phyloP scores from a whole-genome alignment of 345 rosid genomes.

The Eucalyptus paniculata region DNA sequence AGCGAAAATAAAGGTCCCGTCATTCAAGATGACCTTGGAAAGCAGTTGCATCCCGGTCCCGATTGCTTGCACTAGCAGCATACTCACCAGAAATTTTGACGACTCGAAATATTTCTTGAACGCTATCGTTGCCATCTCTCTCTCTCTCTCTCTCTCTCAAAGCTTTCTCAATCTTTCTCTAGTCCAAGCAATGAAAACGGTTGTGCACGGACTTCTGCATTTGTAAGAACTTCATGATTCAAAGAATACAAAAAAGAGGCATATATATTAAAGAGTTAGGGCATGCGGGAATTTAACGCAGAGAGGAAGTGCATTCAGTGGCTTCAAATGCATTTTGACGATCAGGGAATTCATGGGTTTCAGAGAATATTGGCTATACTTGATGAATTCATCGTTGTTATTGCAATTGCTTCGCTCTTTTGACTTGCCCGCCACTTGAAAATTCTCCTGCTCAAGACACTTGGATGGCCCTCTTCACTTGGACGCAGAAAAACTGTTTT shows the following conservation, averaged over 20 bases:
- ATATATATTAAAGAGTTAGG: neutral
- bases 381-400: neutral
- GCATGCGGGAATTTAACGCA: neutral
- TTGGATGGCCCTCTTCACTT: neutral
- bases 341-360: neutral
- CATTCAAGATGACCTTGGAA: constrained; percentile 9
- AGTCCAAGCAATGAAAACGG: neutral
- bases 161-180: neutral
- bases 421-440: neutral
- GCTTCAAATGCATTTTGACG: neutral
- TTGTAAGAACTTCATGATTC: neutral
- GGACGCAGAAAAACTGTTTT: neutral
- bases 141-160: neutral
- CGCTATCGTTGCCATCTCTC: neutral
- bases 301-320: neutral
- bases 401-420: neutral
- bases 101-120: neutral
- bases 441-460: neutral
- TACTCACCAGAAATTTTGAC: neutral
- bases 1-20: constrained; percentile 31
- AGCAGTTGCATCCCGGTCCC: constrained; percentile 30
- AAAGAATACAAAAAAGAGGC: neutral
- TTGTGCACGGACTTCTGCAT: neutral
- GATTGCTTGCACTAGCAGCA: constrained; percentile 18
- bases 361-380: neutral